Base-by-base conservation (phyloP, 2,329 filamentous ascomycete genomes). In the Apiospora rasikravindrae region DNA sequence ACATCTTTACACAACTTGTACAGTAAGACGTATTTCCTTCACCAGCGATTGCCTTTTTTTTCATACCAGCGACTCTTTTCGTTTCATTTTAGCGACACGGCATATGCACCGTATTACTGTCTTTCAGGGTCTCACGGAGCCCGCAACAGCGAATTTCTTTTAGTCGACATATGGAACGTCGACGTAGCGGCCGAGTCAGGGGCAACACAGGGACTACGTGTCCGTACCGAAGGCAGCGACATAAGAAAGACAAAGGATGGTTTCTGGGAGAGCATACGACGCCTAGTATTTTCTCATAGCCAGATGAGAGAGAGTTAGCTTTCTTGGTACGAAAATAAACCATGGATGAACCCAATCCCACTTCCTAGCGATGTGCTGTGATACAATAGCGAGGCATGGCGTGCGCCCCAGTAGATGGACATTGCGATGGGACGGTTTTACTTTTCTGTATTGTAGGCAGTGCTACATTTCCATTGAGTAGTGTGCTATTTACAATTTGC, bases 1-100 rank as follows among this genome's bases (percentile, higher is more conserved):
- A 29, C 57, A 64, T n/a, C 8, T 22, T n/a, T 37, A 64, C 19
- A 64, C 49, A n/a, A 66, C 40, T n/a, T 68, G 66, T 45, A 68
- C 66, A 68, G 44, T 68, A 68, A 45, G n/a, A 29, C 29, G 11
- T 64, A 10, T 64, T 33, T 24, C 33, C 57, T 24, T 64, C 57
- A 64, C 29, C 57, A 40, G 57, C 57, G 57, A 40, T 40, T n/a
- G 3, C 14, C 24, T 40, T 40, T 40, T 40, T 40, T 33, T 40
- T n/a, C 13, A 2, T 64, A 40, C 19, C 8, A 64, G 53, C 53
- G 29, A 37, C 29, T n/a, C 8, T 61, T 16, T 13, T 37, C 16
- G 11, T 61, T 57, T 10, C 4, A 19, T 19, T 10, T 19, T 16
- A 61, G 33, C 57, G 33, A 64, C 22, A 40, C 40, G 33, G 10